Base-by-base conservation (phyloP, 2,329 filamentous ascomycete species). In the Apiospora sp. region DNA sequence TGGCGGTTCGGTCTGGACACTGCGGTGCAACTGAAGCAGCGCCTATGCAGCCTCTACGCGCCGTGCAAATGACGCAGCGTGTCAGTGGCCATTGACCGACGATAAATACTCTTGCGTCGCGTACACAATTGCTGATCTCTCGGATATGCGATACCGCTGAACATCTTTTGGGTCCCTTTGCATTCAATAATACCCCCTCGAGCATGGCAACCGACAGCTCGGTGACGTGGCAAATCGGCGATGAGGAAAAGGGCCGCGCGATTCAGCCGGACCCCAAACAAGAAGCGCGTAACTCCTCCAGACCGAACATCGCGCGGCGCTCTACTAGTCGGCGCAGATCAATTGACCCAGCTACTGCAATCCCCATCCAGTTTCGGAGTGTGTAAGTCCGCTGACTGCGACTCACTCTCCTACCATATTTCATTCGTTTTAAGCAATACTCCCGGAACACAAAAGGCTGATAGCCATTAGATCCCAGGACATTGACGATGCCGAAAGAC, bases 401-500 rank as follows among this genome's bases (percentile, higher is more conserved):
- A 10, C 48, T 41, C 37, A 10, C 37, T 2, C 1, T 1, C 2
- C 37, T 1, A 41, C 1, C 7, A 10, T 10, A 10, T 1, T 41
- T 41, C 7, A 8, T 37, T 37, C 7, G 34, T 37, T 8, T 7
- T 8, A 37, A 37, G 10, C 37, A 7, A 8, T 3, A 68, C 7
- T 41, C 8, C 19, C 27, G 3, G 10, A 1, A 44, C 44, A 27
- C 41, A 7, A 4, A 24, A 7, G 37, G 19, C 7, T n/a, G 8
- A 24, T 10, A 8, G 6, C 14, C 22, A 27, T 27, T 68, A 68
- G 67, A 10, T 68, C 67, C 13, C 22, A 44, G 37, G 37, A 68
- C 22, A 68, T 68, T 22, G 67, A 44, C 10, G 67, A 68, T 30
- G 41, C 67, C 67, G 44, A 48, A 19, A 68, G 43, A 22, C 41